phyloP scores from a whole-genome alignment of 2,329 filamentous ascomycete species.

The Chaetomiaceae sp. region DNA sequence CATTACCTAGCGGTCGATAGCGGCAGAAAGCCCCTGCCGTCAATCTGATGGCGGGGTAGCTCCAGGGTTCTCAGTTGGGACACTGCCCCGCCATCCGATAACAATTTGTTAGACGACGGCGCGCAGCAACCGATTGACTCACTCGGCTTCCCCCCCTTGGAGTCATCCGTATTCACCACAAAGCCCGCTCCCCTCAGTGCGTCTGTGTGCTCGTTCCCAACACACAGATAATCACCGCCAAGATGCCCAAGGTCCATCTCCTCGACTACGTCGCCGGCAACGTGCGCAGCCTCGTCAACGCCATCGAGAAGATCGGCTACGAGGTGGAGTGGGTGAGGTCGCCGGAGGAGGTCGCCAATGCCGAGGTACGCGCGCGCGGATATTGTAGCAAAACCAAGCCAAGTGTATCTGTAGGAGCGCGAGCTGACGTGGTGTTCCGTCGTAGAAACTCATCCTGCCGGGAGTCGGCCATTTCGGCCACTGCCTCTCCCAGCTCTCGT shows the following conservation, averaged over 20 bases:
- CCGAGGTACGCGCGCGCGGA: slow-evolving; percentile 58
- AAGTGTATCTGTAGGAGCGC: no score
- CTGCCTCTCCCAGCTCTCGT: slow-evolving; percentile 77
- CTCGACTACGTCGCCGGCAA: slow-evolving; percentile 93
- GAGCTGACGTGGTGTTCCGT: background rate
- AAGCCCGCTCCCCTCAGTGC: background rate
- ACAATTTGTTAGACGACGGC: slow-evolving; percentile 8
- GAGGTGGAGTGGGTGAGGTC: slow-evolving; percentile 85
- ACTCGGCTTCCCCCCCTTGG: background rate
- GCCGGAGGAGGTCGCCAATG: slow-evolving; percentile 75
- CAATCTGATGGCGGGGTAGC: slow-evolving; percentile 16
- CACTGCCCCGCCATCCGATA: slow-evolving; percentile 13
- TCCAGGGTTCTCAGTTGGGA: slow-evolving; percentile 2
- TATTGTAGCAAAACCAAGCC: no score
- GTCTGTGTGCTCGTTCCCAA: background rate
- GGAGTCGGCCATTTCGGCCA: slow-evolving; percentile 98
- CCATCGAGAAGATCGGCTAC: slow-evolving; percentile 92
- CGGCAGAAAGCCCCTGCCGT: no score
- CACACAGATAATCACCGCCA: slow-evolving; percentile 22
- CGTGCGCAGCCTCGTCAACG: slow-evolving; percentile 91
- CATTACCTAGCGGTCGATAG: no score
- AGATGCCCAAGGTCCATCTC: slow-evolving; percentile 71
- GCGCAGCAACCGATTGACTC: slow-evolving; percentile 22
- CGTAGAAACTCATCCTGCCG: slow-evolving; percentile 84
- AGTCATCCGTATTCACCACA: background rate